These are phyloP conservation scores for Podaxis rugospora DNA, from an alignment of 768 basidiomycete genomes.

Conservation along the genomic window DNA sequence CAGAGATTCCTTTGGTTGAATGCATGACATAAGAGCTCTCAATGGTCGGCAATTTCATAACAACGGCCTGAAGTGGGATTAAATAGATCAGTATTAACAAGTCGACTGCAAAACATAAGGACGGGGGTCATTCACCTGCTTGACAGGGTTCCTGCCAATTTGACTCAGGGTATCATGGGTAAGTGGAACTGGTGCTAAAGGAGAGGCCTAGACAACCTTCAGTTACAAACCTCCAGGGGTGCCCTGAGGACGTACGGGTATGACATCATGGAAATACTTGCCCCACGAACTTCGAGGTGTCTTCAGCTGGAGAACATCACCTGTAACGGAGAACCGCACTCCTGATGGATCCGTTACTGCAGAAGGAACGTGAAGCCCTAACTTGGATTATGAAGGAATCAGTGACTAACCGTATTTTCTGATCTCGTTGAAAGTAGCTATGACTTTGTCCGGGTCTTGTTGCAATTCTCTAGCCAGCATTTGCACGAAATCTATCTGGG, in stretches of 20 bases:
- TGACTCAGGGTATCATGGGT: constrained; percentile 66
- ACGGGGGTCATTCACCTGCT: constrained; percentile 46
- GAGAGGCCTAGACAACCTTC: constrained; percentile 33
- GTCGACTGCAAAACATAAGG: no score
- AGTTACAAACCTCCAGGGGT: neutral
- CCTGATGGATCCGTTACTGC: constrained; percentile 81
- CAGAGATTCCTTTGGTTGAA: constrained; percentile 72
- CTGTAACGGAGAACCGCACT: constrained; percentile 87
- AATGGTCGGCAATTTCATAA: constrained; percentile 89
- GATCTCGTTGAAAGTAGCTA: constrained; percentile 72
- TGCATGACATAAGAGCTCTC: constrained; percentile 88
- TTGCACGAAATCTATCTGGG: constrained; percentile 78
- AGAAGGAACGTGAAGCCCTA: neutral
- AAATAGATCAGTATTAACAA: neutral
- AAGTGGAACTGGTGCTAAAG: constrained; percentile 63
- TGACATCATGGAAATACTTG: constrained; percentile 56
- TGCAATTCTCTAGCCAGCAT: constrained; percentile 67
- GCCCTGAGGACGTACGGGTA: constrained; percentile 45
- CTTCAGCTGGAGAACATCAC: constrained; percentile 67
- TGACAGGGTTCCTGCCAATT: constrained; percentile 67
- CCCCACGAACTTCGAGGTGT: constrained; percentile 74
- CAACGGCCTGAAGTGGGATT: constrained; percentile 52
- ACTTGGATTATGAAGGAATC: neutral
- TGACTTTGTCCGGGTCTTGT: constrained; percentile 64
- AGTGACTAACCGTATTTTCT: constrained; percentile 54